Conservation (phyloP, 164 flowering plant genomes). For the Cinnamomum chago region DNA sequence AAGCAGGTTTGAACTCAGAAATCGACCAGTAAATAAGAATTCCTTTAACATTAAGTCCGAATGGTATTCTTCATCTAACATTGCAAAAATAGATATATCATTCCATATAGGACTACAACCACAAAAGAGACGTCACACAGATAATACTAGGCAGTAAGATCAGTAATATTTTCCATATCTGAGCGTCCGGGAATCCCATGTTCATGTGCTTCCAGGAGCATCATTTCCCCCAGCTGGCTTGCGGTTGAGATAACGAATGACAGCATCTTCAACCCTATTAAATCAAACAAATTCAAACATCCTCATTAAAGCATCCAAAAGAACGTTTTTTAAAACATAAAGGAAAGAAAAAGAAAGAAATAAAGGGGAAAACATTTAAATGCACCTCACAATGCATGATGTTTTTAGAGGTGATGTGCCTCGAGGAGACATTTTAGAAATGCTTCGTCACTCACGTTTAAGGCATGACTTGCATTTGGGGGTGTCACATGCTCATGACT, state of each 20-base stretch:
- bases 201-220: conserved; percentile 59
- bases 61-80: not conserved
- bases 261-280: conserved; percentile 89
- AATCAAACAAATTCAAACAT: not conserved
- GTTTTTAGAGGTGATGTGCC: too few species aligned
- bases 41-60: too few species aligned
- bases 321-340: not conserved
- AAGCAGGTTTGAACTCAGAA: too few species aligned
- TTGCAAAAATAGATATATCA: not conserved
- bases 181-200: not conserved
- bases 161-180: not conserved
- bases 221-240: conserved; percentile 65
- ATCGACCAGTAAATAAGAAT: too few species aligned
- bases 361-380: too few species aligned
- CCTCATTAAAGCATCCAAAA: not conserved
- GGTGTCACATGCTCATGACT: too few species aligned
- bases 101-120: not conserved
- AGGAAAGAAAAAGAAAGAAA: not conserved
- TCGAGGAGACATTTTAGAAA: too few species aligned
- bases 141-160: too few species aligned
- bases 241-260: conserved; percentile 84
- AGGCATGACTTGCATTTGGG: too few species aligned
- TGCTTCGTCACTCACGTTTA: too few species aligned
- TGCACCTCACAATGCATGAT: too few species aligned
- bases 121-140: not conserved